These are phyloP conservation scores for Aspergillus floridensis DNA, from an alignment of 2,329 filamentous ascomycete genomes.

Conservation along the genomic window DNA sequence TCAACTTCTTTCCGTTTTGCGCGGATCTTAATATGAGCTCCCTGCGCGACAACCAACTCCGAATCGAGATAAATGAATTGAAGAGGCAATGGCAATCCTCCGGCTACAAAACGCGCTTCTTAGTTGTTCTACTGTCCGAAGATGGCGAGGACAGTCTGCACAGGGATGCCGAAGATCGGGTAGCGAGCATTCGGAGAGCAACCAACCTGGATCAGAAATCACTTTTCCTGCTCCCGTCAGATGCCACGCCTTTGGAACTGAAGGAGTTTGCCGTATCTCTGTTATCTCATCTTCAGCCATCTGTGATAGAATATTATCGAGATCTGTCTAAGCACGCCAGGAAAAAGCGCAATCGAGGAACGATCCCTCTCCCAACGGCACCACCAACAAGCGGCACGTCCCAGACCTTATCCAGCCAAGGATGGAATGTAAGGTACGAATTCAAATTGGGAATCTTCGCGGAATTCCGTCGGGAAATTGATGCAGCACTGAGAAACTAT, in stretches of 20 bases:
- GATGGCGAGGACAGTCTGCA: slow-evolving; percentile 62
- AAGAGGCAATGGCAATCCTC: slow-evolving; percentile 61
- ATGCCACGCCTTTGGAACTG: slow-evolving; percentile 68
- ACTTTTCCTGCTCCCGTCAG: slow-evolving; percentile 79
- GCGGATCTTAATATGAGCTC: slow-evolving; percentile 71
- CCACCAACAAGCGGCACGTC: slow-evolving; percentile 82
- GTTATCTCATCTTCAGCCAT: slow-evolving; percentile 68
- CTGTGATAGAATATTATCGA: slow-evolving; percentile 84
- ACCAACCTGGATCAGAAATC: slow-evolving; percentile 79
- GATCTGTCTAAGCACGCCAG: slow-evolving; percentile 90
- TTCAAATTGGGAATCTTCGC: slow-evolving; percentile 89
- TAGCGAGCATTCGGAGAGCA: slow-evolving; percentile 74
- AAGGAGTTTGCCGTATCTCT: slow-evolving; percentile 71
- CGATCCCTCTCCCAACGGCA: slow-evolving; percentile 74
- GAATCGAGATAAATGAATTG: slow-evolving; percentile 77
- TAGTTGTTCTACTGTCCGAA: slow-evolving; percentile 75
- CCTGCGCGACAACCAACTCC: slow-evolving; percentile 81
- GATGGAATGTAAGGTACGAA: slow-evolving; percentile 93
- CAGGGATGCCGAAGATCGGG: slow-evolving; percentile 67
- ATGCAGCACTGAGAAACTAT: slow-evolving; percentile 79
- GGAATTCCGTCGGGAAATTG: slow-evolving; percentile 91
- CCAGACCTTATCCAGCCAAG: slow-evolving; percentile 76
- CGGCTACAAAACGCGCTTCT: slow-evolving; percentile 71
- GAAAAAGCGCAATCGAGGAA: slow-evolving; percentile 78
- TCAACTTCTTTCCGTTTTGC: slow-evolving; percentile 77